A percentile compares a stretch with the other conserved stretches of the same genome.
phyloP scores from a whole-genome alignment of 1,284 basidiomycete genomes.

The Apiotrichum veenhuisii region DNA sequence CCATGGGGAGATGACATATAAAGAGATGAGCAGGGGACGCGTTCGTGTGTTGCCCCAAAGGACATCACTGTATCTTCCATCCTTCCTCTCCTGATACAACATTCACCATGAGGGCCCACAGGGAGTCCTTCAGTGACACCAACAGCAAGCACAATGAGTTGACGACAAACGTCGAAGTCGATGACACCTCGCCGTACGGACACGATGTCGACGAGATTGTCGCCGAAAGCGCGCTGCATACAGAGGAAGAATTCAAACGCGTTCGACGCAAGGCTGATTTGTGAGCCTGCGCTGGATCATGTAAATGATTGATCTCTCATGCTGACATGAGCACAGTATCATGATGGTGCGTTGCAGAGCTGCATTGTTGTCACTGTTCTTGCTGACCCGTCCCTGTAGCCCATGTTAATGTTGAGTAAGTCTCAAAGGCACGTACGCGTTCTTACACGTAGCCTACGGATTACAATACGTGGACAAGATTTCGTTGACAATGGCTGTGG shows the following conservation, averaged over 20 bases:
- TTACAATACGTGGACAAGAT: slow-evolving; percentile 4
- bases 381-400: too few species aligned
- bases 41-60: too few species aligned
- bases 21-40: too few species aligned
- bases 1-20: too few species aligned
- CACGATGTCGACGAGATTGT: not conserved
- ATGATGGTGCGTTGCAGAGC: not conserved
- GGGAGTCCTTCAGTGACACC: too few species aligned
- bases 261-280: slow-evolving; percentile 5
- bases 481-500: not conserved
- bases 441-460: slow-evolving; percentile 1
- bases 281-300: not conserved
- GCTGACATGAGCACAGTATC: not conserved
- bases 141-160: not conserved
- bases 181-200: not conserved
- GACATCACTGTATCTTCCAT: too few species aligned
- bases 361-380: too few species aligned
- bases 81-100: too few species aligned
- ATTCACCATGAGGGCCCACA: too few species aligned
- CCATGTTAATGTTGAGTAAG: slow-evolving; percentile 11
- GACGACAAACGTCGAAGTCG: not conserved
- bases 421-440: too few species aligned
- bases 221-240: not conserved
- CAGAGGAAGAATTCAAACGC: slow-evolving; percentile 1
- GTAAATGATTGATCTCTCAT: not conserved